phyloP scores from a whole-genome alignment of 176 grass and related monocot genomes.

The Poa annua region DNA sequence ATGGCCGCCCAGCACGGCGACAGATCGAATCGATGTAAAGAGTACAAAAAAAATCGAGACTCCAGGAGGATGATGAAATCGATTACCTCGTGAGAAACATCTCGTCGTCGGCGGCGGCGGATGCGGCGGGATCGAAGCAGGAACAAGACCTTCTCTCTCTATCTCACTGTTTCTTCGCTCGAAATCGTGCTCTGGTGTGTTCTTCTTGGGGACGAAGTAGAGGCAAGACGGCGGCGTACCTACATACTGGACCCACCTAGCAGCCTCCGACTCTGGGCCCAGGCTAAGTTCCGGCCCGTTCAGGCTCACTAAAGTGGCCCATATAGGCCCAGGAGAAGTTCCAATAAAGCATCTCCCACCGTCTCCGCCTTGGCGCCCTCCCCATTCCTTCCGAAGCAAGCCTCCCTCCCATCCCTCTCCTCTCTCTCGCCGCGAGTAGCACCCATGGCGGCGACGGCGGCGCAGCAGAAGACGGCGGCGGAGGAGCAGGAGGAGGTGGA shows the following conservation, averaged over 20 bases:
- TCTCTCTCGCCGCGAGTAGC: background rate
- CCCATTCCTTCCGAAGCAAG: conserved; percentile 3
- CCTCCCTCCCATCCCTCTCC: background rate
- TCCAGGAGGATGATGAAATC: background rate
- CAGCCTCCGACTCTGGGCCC: background rate
- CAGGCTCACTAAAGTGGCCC: background rate
- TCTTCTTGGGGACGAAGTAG: conserved; percentile 52
- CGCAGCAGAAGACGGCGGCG: conserved; percentile 55
- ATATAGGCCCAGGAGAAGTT: background rate
- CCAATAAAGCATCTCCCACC: background rate
- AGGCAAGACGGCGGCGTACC: background rate
- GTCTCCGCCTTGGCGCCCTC: background rate
- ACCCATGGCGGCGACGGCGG: conserved; percentile 54
- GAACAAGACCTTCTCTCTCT: background rate
- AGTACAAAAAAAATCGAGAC: background rate
- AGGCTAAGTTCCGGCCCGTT: background rate
- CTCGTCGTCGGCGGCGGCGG: background rate
- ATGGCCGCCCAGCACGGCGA: background rate
- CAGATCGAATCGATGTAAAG: conserved; percentile 18
- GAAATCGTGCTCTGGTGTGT: background rate
- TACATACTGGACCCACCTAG: background rate
- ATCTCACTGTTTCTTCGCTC: background rate
- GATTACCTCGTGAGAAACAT: conserved; percentile 97
- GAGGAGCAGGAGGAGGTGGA: conserved; percentile 69
- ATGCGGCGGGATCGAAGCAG: conserved; percentile 11